Evolutionary conservation across 768 basidiomycete species (phyloP).

Genomic region (Lentinula sp.): DNA sequence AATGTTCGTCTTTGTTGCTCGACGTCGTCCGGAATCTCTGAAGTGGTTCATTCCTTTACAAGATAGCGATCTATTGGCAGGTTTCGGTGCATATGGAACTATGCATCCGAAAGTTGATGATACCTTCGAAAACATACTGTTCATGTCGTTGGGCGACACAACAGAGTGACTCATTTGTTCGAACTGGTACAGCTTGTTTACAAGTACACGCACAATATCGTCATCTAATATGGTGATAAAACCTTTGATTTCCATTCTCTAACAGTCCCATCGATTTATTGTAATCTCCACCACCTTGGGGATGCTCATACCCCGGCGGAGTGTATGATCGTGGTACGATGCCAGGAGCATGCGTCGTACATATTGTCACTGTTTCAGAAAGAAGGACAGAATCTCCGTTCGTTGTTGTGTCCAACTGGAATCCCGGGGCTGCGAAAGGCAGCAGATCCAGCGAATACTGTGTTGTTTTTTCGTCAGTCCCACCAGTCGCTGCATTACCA

Average conservation of each 20-base stretch:
- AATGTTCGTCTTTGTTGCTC: slow-evolving; percentile 58
- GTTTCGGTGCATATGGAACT: slow-evolving; percentile 46
- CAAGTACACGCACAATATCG: not conserved
- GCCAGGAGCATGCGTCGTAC: slow-evolving; percentile 29
- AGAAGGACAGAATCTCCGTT: not conserved
- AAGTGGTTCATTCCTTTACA: slow-evolving; percentile 44
- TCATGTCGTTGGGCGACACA: slow-evolving; percentile 32
- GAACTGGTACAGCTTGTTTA: not conserved
- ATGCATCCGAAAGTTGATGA: slow-evolving; percentile 49
- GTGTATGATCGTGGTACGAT: slow-evolving; percentile 36
- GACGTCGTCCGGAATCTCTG: slow-evolving; percentile 52
- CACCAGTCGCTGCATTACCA: not conserved
- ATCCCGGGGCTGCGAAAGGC: slow-evolving; percentile 28
- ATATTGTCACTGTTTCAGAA: slow-evolving; percentile 1
- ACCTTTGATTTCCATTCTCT: slow-evolving; percentile 47
- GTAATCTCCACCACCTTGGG: slow-evolving; percentile 35
- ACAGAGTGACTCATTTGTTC: not conserved
- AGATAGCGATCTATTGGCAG: slow-evolving; percentile 53
- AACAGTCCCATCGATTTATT: slow-evolving; percentile 45
- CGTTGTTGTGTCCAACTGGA: slow-evolving; percentile 7
- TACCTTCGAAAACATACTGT: slow-evolving; percentile 63
- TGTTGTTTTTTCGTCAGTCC: not conserved
- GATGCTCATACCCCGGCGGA: slow-evolving; percentile 45
- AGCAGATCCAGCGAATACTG: slow-evolving; percentile 32
- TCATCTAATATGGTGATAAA: slow-evolving; percentile 5